These are phyloP conservation scores for Neonectria coccinea DNA, from an alignment of 2,329 filamentous ascomycete species.

Conservation along the genomic window DNA sequence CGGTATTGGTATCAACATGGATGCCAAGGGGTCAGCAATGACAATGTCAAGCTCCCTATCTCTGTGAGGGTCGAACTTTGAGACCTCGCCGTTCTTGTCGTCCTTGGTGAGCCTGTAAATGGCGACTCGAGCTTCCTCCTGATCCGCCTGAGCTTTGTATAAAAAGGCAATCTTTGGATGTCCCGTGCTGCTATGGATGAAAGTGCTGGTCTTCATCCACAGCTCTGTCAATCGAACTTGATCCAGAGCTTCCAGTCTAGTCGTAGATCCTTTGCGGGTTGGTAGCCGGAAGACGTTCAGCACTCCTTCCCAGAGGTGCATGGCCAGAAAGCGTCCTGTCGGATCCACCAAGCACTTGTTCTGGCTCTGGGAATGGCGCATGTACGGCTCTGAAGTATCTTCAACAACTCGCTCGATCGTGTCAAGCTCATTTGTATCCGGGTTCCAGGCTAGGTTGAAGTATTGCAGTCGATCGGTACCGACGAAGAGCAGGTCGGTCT, in stretches of 20 bases:
- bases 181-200: constrained; percentile 68
- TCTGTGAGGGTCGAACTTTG: constrained; percentile 65
- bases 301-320: constrained; percentile 72
- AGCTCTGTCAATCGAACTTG: constrained; percentile 69
- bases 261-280: constrained; percentile 57
- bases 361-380: constrained; percentile 83
- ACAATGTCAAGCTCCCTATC: constrained; percentile 67
- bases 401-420: constrained; percentile 64
- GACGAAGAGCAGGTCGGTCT: constrained; percentile 88
- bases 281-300: constrained; percentile 66
- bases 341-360: constrained; percentile 89
- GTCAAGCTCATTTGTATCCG: constrained; percentile 62
- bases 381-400: constrained; percentile 68
- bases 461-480: constrained; percentile 92
- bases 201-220: constrained; percentile 69
- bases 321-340: constrained; percentile 70
- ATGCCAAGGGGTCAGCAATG: constrained; percentile 67
- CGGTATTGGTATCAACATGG: constrained; percentile 72
- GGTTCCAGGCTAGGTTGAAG: constrained; percentile 89
- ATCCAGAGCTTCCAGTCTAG: constrained; percentile 62
- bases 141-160: constrained; percentile 65
- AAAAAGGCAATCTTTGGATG: constrained; percentile 69
- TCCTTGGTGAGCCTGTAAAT: constrained; percentile 70
- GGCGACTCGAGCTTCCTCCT: constrained; percentile 66
- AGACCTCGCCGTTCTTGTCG: constrained; percentile 66